Evolutionary conservation across 257 asterid species (phyloP), one percentile per base, ranked within the genome.

Genomic region (Fraxinus americana): DNA sequence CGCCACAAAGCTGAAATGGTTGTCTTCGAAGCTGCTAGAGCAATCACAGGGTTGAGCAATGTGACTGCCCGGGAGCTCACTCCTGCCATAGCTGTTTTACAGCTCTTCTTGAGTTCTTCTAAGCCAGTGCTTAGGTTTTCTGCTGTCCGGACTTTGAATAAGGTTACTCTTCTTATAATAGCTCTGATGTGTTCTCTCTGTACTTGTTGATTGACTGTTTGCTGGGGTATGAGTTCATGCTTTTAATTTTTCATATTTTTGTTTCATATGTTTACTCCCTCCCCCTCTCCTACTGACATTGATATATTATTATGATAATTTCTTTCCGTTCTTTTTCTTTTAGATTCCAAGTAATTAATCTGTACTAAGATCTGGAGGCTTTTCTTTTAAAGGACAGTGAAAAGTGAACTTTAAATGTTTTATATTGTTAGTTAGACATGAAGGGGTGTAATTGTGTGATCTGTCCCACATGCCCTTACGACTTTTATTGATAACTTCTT

Each of bases 1-100:
- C 97, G 98, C 38, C 98, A 94, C 85, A 94, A 94, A 86, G 93
- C 97, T 74, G 98, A 94, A 85, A 90, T 94, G 97, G 98, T 94
- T 75, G 90, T 92, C 79, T 92, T 92, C 80, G 97, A 94, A 90
- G 98, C 98, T 81, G 98, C 97, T 50, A 89, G 95, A 87, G 97
- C 98, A 86, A 94, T 94, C 81, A 94, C 98, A 69, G 96, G 91
- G 82, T 81, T 94, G 83, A 90, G 80, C 87, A 84, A 88, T 57
- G 97, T 94, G 79, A 85, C 97, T 72, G 87, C 90, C 81, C 90
- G 97, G 57, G 98, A 94, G 86, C 80, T 94, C 85, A 92, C 97
- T 79, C 96, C 98, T 52, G 98, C 98, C 80, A 91, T 94, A 73
- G 91, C 94, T 84, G 97, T 92, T 38, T 82, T 94, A 52, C 98